Evolutionary conservation across 768 basidiomycete genomes (phyloP), one percentile per base, ranked within the genome.

Genomic region (Harrya chromipes): DNA sequence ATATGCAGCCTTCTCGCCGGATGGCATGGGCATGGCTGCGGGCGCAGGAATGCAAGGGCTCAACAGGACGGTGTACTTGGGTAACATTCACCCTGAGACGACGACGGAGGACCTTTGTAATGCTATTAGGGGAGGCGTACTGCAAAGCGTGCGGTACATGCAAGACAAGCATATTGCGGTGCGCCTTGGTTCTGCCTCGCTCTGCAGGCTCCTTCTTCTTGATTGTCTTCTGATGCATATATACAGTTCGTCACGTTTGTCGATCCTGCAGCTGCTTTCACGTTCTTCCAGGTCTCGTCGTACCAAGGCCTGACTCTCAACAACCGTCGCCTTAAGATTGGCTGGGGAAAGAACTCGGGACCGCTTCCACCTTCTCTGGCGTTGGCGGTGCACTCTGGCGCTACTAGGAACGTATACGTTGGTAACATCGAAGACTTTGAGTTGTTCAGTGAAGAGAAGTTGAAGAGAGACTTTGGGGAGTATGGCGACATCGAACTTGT

Each of bases 141-240:
- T 99, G 43, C 92, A 97, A 72, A 93, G 92, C 69, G 84, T 99
- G 62, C 75, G 92, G 54, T 95, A 94, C 68, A 89, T 98, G 84
- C 85, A 87, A 55, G 97, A 98, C 61, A 97, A 97, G 75, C 93
- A 95, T 64, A 97, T 97, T 63, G 93, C 93, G 59, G 90, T 94
- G 59, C 57, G 86, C 80, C 24, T 47, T 39, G 24, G 37, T 52
- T 39, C 37, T 29, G 35, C 44, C 36, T 52, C 49, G 33, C 19
- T 11, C 13, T 24, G 36, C 11, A 7, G 19, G 4, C 8, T 9
- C 1, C 38, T 56, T 43, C 19, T 47, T 34, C 54, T 51, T 54
- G 43, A 40, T 14, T 13, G 43, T 50, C 9, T 24, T 36, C 1
- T 17, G 31, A 37, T 13, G 16, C 27, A 43, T 46, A 31, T 38